Evolutionary conservation across 176 grass and related monocot genomes (phyloP), one percentile per base, ranked within the genome.

Genomic region (Aegilops speltoides): DNA sequence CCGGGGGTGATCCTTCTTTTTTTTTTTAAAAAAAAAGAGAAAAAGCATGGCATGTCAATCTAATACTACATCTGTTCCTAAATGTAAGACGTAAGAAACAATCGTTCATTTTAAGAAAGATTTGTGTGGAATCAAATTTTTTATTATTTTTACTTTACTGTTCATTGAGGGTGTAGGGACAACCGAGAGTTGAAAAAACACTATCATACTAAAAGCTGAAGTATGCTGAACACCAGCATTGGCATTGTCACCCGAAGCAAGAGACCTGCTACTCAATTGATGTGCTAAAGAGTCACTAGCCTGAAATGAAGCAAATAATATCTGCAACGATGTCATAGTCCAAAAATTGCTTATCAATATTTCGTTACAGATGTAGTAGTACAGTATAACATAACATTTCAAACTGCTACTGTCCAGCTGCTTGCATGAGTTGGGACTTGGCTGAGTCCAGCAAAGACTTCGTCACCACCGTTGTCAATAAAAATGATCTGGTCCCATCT

Each of bases 391-490:
- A 28, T 86, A 3, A 86, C 83, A 80, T 59, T 67, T 83, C 40
- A 12, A 65, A 79, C 6, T 79, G 19, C 23, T 82, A 29, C 28
- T 85, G 74, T 83, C 37, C 81, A 92, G 93, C 90, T 86, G 93
- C 88, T 78, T 95, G 93, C 78, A 92, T 92, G 90, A 92, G 85
- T 37, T 92, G 93, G 93, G 88, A 95, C 11, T 88, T 95, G 85
- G 90, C 88, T 12, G 90, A 95, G 32, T 92, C 68, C 4, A 79
- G 90, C 28, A 90, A 84, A 81, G 87, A 79, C 2, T 95, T 95
- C 11, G 86, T 90, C 17, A 95, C 90, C 24, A 83, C 90, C 33
- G 60, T 95, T 34, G 46, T 95, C 43, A 95, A 90, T 74, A 88
- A 13, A 88, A 88, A 59, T 4, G 93, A 95, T 12, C 4, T 90